Base-by-base conservation (phyloP, 257 asterid species). In the Plectranthus barbatus region DNA sequence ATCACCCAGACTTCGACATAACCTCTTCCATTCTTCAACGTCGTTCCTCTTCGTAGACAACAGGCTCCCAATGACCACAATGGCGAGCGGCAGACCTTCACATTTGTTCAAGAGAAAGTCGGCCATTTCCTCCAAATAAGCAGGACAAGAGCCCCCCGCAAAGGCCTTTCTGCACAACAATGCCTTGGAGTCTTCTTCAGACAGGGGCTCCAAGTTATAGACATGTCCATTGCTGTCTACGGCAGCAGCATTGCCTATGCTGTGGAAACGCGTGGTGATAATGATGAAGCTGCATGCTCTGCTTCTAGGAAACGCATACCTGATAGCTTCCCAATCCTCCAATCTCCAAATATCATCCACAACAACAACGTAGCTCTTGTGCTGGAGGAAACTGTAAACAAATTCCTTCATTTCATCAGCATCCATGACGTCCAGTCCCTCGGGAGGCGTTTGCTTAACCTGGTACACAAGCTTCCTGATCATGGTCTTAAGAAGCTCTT, bases 301-400 rank as follows among this genome's bases (percentile, higher is more conserved):
- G 17, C 73, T 75, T 8, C 76, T 75, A 12, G 79, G 83, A 0
- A 21, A 19, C 18, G 60, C 66, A 55, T 44, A 17, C 15, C 48
- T 58, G 23, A 74, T 31, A 19, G 60, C 64, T 4, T 74, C 80
- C 77, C 73, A 78, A 1, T 41, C 68, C 3, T 19, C n/a, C 0
- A 39, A 0, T 0, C 1, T 46, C 77, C 77, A 74, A 5, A 74
- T 57, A 56, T 78, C 77, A 57, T 78, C 83, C 17, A 73, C 62
- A 42, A 77, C 77, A 1, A 70, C 9, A 11, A 77, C 18, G n/a
- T 69, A 73, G 5, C 52, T 69, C 44, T 40, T 53, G 0, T 59
- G 3, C 13, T 49, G 26, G 21, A 77, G 74, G 31, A 73, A 73
- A 5, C 51, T 56, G 17, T 64, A 55, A 3, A 67, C 62, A 21